Conservation (phyloP, 768 basidiomycete genomes). For the Termitomyces sp. region DNA sequence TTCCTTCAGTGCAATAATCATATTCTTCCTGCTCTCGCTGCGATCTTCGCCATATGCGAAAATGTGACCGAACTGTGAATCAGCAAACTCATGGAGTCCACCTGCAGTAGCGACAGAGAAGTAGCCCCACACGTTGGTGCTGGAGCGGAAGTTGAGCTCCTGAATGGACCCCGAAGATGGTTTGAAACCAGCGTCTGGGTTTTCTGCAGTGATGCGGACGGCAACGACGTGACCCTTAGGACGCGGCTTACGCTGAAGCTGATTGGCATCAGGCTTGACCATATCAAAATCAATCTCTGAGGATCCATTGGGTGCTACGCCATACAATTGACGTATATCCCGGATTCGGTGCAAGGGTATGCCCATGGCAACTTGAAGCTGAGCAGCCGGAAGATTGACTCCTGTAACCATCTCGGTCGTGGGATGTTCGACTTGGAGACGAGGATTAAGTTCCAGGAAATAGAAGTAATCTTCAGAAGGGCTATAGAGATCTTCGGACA, state of each 20-base stretch:
- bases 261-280: slow-evolving; percentile 79
- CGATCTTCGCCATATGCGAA: slow-evolving; percentile 98
- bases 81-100: slow-evolving; percentile 97
- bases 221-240: slow-evolving; percentile 99
- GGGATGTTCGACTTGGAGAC: slow-evolving; percentile 99
- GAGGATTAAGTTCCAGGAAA: slow-evolving; percentile 98
- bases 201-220: slow-evolving; percentile 98
- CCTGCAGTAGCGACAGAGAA: slow-evolving; percentile 96
- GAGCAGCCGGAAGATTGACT: slow-evolving; percentile 95
- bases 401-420: slow-evolving; percentile 99
- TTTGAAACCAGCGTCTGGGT: slow-evolving; percentile 99
- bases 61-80: slow-evolving; percentile 99
- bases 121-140: slow-evolving; percentile 99
- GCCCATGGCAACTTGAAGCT: slow-evolving; percentile 98
- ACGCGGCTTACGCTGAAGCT: slow-evolving; percentile 88
- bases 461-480: slow-evolving; percentile 91
- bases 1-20: slow-evolving; percentile 99
- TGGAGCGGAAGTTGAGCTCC: slow-evolving; percentile 98
- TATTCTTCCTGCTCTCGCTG: slow-evolving; percentile 93
- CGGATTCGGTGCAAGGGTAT: slow-evolving; percentile 92
- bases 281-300: slow-evolving; percentile 98
- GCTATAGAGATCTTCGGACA: slow-evolving; percentile 78
- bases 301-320: slow-evolving; percentile 82
- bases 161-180: slow-evolving; percentile 96
- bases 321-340: slow-evolving; percentile 93